Evolutionary conservation across 2,329 filamentous ascomycete species (phyloP), one percentile per base, ranked within the genome.

Genomic region (Bretziella fagacearum): DNA sequence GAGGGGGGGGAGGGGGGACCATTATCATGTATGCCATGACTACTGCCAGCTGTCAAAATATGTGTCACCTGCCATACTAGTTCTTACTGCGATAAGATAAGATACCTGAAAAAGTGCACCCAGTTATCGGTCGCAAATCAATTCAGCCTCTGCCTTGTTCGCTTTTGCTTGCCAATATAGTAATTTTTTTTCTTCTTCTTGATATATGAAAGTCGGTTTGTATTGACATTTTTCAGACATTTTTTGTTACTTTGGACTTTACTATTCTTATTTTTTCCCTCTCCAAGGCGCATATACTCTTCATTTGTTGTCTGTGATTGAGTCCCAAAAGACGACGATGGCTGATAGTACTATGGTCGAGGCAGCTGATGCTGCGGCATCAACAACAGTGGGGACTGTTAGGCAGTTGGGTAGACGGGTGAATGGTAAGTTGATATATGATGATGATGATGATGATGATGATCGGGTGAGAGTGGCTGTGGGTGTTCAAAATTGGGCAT

Each of bases 61-160:
- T n/a, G n/a, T n/a, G n/a, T n/a, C n/a, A n/a, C n/a, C n/a, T n/a
- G n/a, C n/a, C n/a, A n/a, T n/a, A n/a, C n/a, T n/a, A n/a, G n/a
- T n/a, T n/a, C n/a, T n/a, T n/a, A n/a, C n/a, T 29, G 10, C 29
- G 40, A 43, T 43, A 43, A 37, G 44, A 40, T 37, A 39, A 37
- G 6, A 20, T 35, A 25, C 23, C 22, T 43, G 18, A 39, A 39
- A 39, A 39, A 39, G 35, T 39, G 20, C 35, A 22, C n/a, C 35
- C 10, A 11, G n/a, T 5, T 30, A 30, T n/a, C 27, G 27, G 18
- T n/a, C 35, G 35, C 18, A 39, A 39, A 39, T n/a, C n/a, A n/a
- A n/a, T n/a, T n/a, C n/a, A n/a, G n/a, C n/a, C n/a, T n/a, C n/a
- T n/a, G n/a, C n/a, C n/a, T n/a, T n/a, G n/a, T n/a, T n/a, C n/a